Conservation (phyloP, 495 filamentous ascomycete species). For the Hypoxylon lienhwacheense region DNA sequence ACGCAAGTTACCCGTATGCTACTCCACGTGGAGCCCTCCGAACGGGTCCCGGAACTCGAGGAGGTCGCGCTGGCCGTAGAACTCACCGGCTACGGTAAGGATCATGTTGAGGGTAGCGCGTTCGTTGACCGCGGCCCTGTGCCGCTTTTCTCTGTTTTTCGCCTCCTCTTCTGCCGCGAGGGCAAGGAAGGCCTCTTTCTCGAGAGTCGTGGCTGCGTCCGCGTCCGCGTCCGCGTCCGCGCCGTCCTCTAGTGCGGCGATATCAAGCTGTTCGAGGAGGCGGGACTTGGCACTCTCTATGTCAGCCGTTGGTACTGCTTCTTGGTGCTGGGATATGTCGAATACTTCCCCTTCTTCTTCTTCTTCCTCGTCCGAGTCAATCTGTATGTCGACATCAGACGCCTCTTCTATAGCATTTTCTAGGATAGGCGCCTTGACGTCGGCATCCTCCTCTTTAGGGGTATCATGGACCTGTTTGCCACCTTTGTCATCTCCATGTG, state of each 20-base stretch:
- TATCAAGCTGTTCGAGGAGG: slow-evolving; percentile 53
- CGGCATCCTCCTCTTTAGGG: background rate
- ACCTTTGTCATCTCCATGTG: background rate
- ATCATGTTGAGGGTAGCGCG: slow-evolving; percentile 82
- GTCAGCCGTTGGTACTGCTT: slow-evolving; percentile 42
- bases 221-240: slow-evolving; percentile 10
- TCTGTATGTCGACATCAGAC: slow-evolving; percentile 46
- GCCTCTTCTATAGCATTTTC: slow-evolving; percentile 26
- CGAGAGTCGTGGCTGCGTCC: slow-evolving; percentile 14
- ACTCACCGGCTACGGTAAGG: slow-evolving; percentile 83
- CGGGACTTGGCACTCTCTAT: slow-evolving; percentile 63
- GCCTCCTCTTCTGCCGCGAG: slow-evolving; percentile 23
- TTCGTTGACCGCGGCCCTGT: slow-evolving; percentile 47
- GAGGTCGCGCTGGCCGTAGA: slow-evolving; percentile 88
- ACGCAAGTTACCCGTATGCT: background rate
- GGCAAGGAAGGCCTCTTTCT: slow-evolving; percentile 31
- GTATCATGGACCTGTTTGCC: background rate
- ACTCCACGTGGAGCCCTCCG: slow-evolving; percentile 36
- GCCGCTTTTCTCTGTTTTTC: slow-evolving; percentile 9
- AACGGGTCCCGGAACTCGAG: slow-evolving; percentile 68
- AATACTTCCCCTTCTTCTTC: slow-evolving; percentile 48
- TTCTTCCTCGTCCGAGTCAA: slow-evolving; percentile 31
- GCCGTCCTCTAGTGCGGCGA: slow-evolving; percentile 6
- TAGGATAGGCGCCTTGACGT: slow-evolving; percentile 7
- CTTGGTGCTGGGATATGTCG: slow-evolving; percentile 35